Conservation (phyloP, 306 rosid genomes). For the Mucuna pruriens region DNA sequence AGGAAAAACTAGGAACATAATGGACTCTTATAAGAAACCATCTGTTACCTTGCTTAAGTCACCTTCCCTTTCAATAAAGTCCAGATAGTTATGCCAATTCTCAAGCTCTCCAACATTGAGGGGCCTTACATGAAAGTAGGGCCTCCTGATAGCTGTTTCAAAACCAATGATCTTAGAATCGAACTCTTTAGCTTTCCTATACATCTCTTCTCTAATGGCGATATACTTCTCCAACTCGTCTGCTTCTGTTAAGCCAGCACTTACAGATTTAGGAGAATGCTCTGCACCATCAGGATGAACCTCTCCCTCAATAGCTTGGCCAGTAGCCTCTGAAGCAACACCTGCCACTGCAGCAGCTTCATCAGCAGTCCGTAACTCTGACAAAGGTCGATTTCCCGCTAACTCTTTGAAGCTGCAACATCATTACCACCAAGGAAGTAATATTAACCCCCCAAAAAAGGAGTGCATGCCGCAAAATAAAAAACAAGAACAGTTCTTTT, state of each 20-base stretch:
- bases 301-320: constrained; percentile 64
- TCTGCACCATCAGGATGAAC: constrained; percentile 63
- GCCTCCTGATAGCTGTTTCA: constrained; percentile 99
- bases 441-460: not conserved
- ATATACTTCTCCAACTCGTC: constrained; percentile 99
- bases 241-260: constrained; percentile 94
- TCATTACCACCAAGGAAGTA: constrained; percentile 40
- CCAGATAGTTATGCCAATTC: constrained; percentile 95
- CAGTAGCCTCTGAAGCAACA: constrained; percentile 57
- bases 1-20: constrained; percentile 52
- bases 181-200: constrained; percentile 97
- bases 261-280: constrained; percentile 72
- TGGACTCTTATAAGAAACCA: constrained; percentile 45
- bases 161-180: constrained; percentile 99
- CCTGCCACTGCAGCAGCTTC: constrained; percentile 64
- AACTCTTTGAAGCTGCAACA: constrained; percentile 88
- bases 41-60: constrained; percentile 92
- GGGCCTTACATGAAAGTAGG: constrained; percentile 95
- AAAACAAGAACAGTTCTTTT: not conserved
- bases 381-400: constrained; percentile 82
- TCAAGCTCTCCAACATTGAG: constrained; percentile 95
- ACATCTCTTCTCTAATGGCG: constrained; percentile 94
- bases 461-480: not conserved
- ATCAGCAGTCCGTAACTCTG: constrained; percentile 77
- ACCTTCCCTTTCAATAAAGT: constrained; percentile 91